Conservation (phyloP, 352 stramenopile genomes). For the Phytophthora melonis region DNA sequence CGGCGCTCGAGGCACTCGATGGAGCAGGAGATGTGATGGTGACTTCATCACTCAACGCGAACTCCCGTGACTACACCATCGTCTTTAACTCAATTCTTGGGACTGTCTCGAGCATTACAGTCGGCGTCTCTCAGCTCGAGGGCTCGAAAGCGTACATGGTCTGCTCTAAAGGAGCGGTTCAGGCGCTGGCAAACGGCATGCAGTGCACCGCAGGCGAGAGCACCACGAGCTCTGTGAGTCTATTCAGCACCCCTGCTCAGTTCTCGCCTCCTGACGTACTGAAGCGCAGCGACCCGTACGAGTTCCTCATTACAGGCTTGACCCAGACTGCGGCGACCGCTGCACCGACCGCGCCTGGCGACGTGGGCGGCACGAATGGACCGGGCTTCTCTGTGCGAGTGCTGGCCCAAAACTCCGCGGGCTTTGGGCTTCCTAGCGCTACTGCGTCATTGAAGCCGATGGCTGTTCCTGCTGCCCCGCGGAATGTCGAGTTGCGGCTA, state of each 20-base stretch:
- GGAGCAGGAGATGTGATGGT: conserved; percentile 87
- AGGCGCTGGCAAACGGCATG: conserved; percentile 38
- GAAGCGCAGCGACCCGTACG: conserved; percentile 54
- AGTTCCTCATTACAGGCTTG: conserved; percentile 61
- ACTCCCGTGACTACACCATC: conserved; percentile 58
- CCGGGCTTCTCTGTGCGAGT: conserved; percentile 73
- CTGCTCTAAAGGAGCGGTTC: conserved; percentile 52
- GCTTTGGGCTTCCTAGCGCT: conserved; percentile 66
- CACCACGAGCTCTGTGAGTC: conserved; percentile 31
- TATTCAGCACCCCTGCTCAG: conserved; percentile 42
- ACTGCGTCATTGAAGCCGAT: conserved; percentile 89
- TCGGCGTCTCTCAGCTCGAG: conserved; percentile 48
- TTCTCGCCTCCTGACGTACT: conserved; percentile 62
- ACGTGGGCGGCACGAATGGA: conserved; percentile 45
- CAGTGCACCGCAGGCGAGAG: conserved; percentile 66
- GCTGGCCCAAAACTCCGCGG: conserved; percentile 67
- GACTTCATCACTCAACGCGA: conserved; percentile 31
- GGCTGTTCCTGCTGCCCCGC: conserved; percentile 77
- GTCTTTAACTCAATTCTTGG: conserved; percentile 64
- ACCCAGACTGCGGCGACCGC: conserved; percentile 44
- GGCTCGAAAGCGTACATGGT: conserved; percentile 54
- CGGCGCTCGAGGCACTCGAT: conserved; percentile 79
- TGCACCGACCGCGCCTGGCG: conserved; percentile 39
- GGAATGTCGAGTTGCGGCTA: conserved; percentile 76
- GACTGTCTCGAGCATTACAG: conserved; percentile 40